These are phyloP conservation scores for Salix brachista DNA, from an alignment of 345 rosid genomes.

Conservation along the genomic window DNA sequence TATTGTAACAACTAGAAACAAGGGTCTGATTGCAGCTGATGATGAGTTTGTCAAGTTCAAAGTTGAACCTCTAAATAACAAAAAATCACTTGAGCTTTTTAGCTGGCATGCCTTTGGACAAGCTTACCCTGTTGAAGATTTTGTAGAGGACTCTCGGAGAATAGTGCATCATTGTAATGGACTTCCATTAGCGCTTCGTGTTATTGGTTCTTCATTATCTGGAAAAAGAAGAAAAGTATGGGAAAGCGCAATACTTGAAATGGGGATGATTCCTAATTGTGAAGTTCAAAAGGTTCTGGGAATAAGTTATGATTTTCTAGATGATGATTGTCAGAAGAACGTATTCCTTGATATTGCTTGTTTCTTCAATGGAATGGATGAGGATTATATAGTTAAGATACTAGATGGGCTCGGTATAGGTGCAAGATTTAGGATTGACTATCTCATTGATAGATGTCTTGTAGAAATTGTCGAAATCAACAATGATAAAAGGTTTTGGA, in stretches of 20 bases:
- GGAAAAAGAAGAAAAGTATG: neutral
- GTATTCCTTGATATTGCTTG: neutral
- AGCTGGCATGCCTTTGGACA: too few relatives aligned
- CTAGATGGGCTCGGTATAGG: neutral
- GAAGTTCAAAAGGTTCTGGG: neutral
- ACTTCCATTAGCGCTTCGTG: neutral
- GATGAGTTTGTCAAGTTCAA: too few relatives aligned
- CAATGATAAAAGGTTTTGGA: too few relatives aligned
- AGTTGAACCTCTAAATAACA: too few relatives aligned
- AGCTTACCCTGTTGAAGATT: too few relatives aligned
- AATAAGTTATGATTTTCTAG: neutral
- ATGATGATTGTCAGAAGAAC: neutral
- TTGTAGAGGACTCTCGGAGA: too few relatives aligned
- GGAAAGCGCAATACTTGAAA: neutral
- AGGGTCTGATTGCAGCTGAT: too few relatives aligned
- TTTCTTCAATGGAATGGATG: neutral
- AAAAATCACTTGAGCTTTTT: too few relatives aligned
- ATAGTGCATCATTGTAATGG: neutral
- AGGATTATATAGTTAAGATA: neutral
- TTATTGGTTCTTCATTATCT: neutral
- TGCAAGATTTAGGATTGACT: neutral
- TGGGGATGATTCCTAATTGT: neutral
- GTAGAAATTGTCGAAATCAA: too few relatives aligned
- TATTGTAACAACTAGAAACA: too few relatives aligned
- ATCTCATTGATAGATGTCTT: too few relatives aligned